Percentiles rank a stretch among this genome's conserved stretches.
Evolutionary conservation across 2,329 filamentous ascomycete genomes (phyloP).

Genomic region (Cladosporium colombiae): DNA sequence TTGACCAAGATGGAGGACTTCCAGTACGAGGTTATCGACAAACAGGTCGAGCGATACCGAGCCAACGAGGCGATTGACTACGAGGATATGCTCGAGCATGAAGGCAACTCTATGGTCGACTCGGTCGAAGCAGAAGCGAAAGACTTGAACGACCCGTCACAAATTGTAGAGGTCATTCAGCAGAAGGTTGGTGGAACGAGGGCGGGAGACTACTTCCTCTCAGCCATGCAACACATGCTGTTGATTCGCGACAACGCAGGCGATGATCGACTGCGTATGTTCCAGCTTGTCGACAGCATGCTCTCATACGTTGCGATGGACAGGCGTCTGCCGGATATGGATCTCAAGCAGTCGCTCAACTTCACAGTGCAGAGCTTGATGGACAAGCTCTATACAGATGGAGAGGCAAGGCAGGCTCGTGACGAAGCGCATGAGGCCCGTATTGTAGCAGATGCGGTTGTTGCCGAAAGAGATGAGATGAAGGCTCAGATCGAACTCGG

Average conservation of each 20-base stretch:
- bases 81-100: constrained; percentile 90
- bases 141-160: constrained; percentile 87
- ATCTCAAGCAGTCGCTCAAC: constrained; percentile 95
- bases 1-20: constrained; percentile 97
- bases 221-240: constrained; percentile 90
- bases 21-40: constrained; percentile 97
- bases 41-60: constrained; percentile 91
- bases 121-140: constrained; percentile 81
- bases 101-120: constrained; percentile 88
- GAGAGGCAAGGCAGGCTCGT: constrained; percentile 85
- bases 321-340: constrained; percentile 89
- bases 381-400: constrained; percentile 95
- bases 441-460: constrained; percentile 91
- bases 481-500: constrained; percentile 83
- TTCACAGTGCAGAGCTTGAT: constrained; percentile 95
- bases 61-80: constrained; percentile 97
- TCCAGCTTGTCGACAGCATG: constrained; percentile 98
- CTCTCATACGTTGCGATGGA: constrained; percentile 99
- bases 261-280: constrained; percentile 91
- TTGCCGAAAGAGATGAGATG: constrained; percentile 96
- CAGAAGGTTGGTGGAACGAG: constrained; percentile 78
- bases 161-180: constrained; percentile 93
- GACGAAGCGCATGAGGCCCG: constrained; percentile 89
- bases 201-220: constrained; percentile 93
- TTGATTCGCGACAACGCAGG: constrained; percentile 88